Evolutionary conservation across 2,329 filamentous ascomycete species (phyloP).

Genomic region (Fusarium chaquense): DNA sequence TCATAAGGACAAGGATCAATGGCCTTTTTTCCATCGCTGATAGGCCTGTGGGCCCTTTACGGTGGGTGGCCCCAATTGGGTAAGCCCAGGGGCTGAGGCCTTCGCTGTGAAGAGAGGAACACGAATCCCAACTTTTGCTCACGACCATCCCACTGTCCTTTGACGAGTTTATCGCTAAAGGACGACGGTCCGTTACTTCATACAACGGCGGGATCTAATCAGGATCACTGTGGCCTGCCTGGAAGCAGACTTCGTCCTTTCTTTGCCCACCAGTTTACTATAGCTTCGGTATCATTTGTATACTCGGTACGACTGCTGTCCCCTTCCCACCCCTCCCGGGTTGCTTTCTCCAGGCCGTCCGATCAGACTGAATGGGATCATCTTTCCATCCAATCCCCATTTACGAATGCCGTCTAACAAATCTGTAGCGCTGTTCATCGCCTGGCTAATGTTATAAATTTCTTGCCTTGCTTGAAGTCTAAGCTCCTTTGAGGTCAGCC

Average conservation of each 20-base stretch:
- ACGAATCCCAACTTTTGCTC: constrained; percentile 42
- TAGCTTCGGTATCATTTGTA: constrained; percentile 41
- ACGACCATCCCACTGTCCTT: constrained; percentile 36
- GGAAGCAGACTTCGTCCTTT: constrained; percentile 55
- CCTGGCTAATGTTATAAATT: constrained; percentile 52
- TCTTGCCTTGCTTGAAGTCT: constrained; percentile 48
- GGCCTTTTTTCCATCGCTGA: constrained; percentile 17
- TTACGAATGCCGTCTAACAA: constrained; percentile 32
- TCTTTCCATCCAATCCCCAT: constrained; percentile 17
- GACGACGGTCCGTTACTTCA: constrained; percentile 48
- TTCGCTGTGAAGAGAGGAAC: constrained; percentile 33
- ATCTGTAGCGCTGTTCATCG: constrained; percentile 40
- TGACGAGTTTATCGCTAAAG: constrained; percentile 45
- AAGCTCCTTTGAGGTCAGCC: constrained; percentile 84
- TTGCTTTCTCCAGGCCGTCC: constrained; percentile 33
- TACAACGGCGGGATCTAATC: constrained; percentile 48
- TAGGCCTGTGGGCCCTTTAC: constrained; percentile 28
- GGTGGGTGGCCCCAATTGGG: constrained; percentile 36
- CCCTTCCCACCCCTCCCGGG: constrained; percentile 11
- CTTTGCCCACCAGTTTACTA: constrained; percentile 42
- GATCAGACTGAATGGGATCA: constrained; percentile 14
- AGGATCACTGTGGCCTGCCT: constrained; percentile 52
- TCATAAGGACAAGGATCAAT: constrained; percentile 24
- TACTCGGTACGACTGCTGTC: constrained; percentile 44
- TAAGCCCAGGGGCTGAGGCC: constrained; percentile 48